Evolutionary conservation across 257 asterid species (phyloP).

Genomic region (Cordia subcordata): DNA sequence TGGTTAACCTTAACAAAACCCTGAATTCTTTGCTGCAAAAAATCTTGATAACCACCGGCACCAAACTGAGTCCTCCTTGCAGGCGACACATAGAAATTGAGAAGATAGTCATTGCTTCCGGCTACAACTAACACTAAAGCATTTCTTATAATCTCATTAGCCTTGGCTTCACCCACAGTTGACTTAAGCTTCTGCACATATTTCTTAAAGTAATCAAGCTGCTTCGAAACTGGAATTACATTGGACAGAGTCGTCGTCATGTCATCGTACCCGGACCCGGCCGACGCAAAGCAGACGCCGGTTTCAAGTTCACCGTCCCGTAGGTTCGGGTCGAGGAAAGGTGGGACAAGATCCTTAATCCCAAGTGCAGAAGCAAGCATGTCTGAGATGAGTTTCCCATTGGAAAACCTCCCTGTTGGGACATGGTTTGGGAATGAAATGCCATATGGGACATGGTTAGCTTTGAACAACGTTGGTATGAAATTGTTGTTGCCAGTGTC

Average conservation of each 20-base stretch:
- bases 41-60: constrained; percentile 18
- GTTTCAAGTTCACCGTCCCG: constrained; percentile 9
- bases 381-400: constrained; percentile 26
- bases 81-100: constrained; percentile 6
- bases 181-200: constrained; percentile 6
- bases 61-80: constrained; percentile 6
- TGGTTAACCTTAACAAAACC: constrained; percentile 19
- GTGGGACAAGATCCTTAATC: constrained; percentile 22
- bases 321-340: constrained; percentile 15
- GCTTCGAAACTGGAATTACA: constrained; percentile 15
- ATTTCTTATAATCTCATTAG: constrained; percentile 8
- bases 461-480: constrained; percentile 15
- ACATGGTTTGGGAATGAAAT: constrained; percentile 13
- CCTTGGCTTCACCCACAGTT: constrained; percentile 4
- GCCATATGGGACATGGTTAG: constrained; percentile 24
- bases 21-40: constrained; percentile 12
- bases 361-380: constrained; percentile 12
- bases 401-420: constrained; percentile 23
- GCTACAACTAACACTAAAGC: constrained; percentile 14
- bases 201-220: constrained; percentile 6
- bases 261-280: constrained; percentile 30
- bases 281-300: constrained; percentile 28
- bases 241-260: constrained; percentile 9
- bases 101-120: constrained; percentile 17
- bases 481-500: constrained; percentile 29